Evolutionary conservation across 345 rosid genomes (phyloP).

Genomic region (Salix dunnii): DNA sequence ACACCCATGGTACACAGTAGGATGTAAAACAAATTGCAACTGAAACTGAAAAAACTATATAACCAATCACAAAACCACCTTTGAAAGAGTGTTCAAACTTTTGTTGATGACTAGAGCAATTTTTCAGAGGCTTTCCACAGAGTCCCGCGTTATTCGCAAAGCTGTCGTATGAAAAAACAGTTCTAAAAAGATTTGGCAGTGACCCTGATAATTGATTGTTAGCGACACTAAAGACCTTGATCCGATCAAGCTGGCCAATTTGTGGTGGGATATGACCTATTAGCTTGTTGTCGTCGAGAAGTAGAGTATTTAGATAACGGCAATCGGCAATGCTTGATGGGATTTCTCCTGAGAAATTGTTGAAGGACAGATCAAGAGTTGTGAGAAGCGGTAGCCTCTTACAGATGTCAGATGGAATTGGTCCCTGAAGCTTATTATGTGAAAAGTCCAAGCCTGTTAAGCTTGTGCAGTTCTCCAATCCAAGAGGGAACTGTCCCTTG

Average conservation of each 20-base stretch:
- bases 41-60: not conserved
- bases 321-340: no score
- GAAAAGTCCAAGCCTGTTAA: not conserved
- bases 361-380: no score
- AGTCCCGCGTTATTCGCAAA: constrained; percentile 22
- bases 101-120: not conserved
- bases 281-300: no score
- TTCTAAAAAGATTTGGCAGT: not conserved
- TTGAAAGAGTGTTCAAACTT: not conserved
- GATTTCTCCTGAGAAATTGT: no score
- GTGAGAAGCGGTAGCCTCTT: no score
- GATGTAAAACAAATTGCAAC: not conserved
- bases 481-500: not conserved
- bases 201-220: constrained; percentile 25
- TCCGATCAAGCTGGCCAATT: constrained; percentile 2
- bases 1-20: not conserved
- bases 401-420: no score
- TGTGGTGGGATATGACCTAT: constrained; percentile 9
- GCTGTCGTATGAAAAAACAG: not conserved
- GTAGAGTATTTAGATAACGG: no score
- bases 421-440: no score
- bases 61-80: constrained; percentile 6
- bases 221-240: constrained; percentile 24
- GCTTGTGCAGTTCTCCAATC: not conserved
- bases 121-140: constrained; percentile 17